Base-by-base conservation (phyloP, 805 yeast species). In the Cyberlindnera subsufficiens region DNA sequence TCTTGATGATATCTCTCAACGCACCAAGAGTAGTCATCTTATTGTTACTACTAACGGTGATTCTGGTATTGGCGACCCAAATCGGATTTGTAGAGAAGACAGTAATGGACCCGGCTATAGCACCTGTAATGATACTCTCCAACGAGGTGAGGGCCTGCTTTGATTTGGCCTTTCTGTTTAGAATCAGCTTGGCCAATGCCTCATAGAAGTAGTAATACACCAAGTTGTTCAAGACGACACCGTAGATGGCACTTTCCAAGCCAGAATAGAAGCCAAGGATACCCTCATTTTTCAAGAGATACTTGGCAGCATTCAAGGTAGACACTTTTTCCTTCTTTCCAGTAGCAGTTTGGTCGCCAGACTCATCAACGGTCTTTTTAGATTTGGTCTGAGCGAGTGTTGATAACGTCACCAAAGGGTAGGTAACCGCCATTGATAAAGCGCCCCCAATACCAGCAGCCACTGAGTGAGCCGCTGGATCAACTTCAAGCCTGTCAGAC, bases 401-500 rank as follows among this genome's bases (percentile, higher is more conserved):
- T 2, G 95, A 83, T 43, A 89, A 66, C 1, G 95, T 85, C 46
- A 87, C 88, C 53, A 90, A 68, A 1, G 98, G 98, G 59, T 90
- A 90, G 0, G 97, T 90, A 32, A 88, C 80, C 0, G 82, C 75
- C 82, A 88, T 84, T 3, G 96, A 77, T 25, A 87, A 72, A 18
- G 91, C 89, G 13, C 97, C 97, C 22, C 96, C 96, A 6, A 90
- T 82, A 30, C 96, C 96, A 10, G 97, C 98, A 6, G 96, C 85
- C 10, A 90, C 63, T n/a, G 96, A 96, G 59, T 90, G 96, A 13
- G 93, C 88, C 5, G 49, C 43, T 3, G 62, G 62, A 36, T 56
- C 59, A 13, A 51, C 57, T 35, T 51, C 43, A 16, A 56, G 43
- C 48, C 61, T 54, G 31, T 47, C 49, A 16, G 58, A 25, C 59